These are phyloP conservation scores for Pseudocercospora vitis DNA, from an alignment of 2,329 filamentous ascomycete species.

Conservation along the genomic window DNA sequence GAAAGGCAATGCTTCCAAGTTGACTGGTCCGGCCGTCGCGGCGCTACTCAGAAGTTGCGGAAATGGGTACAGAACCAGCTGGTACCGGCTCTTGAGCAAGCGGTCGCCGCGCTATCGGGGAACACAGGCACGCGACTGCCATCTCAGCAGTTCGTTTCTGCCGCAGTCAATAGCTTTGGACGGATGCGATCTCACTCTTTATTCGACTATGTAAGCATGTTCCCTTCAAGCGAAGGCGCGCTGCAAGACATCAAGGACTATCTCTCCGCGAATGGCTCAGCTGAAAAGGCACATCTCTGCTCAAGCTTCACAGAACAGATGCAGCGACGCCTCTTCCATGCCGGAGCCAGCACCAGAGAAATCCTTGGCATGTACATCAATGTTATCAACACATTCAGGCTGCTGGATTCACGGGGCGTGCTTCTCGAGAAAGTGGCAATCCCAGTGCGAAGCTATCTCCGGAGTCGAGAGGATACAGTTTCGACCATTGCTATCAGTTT, in stretches of 20 bases:
- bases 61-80: constrained; percentile 70
- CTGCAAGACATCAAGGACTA: constrained; percentile 69
- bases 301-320: constrained; percentile 67
- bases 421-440: constrained; percentile 72
- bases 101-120: constrained; percentile 31
- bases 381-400: constrained; percentile 75
- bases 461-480: constrained; percentile 74
- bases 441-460: constrained; percentile 72
- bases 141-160: constrained; percentile 65
- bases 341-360: constrained; percentile 72
- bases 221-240: constrained; percentile 70
- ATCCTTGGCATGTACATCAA: constrained; percentile 76
- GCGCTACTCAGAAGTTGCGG: constrained; percentile 60
- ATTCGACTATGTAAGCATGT: constrained; percentile 75
- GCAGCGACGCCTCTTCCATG: constrained; percentile 67
- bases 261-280: constrained; percentile 66
- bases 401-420: constrained; percentile 74
- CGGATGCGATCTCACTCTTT: constrained; percentile 68
- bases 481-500: constrained; percentile 74
- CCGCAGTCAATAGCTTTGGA: constrained; percentile 67
- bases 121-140: constrained; percentile 24
- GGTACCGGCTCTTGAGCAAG: constrained; percentile 62
- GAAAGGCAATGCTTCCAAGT: constrained; percentile 60
- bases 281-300: constrained; percentile 68
- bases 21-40: constrained; percentile 57